Base-by-base conservation (phyloP, 176 grass and related monocot species). In the Neostapfia colusana region DNA sequence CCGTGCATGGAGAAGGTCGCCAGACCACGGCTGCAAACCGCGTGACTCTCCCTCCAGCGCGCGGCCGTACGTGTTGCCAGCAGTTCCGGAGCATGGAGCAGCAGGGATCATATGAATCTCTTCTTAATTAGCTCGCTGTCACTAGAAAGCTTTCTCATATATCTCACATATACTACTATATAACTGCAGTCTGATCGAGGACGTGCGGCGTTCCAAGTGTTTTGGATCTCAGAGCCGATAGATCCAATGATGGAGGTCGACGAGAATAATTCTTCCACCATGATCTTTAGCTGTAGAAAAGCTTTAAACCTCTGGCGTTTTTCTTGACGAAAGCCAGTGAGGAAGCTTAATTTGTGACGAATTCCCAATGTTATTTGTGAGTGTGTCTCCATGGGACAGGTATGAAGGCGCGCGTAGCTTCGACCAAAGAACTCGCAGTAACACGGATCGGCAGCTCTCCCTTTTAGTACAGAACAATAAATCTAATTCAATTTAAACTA, bases 321-420 rank as follows among this genome's bases (percentile, higher is more conserved):
- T 40, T 14, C 12, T 26, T 40, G 35, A 40, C 70, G 6, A 4
- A 34, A 48, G 21, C 51, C 38, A 26, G 16, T 17, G 21, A 4
- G 39, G 23, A 42, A 27, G 8, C 38, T 13, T 42, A 15, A 20
- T 11, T 23, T 10, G 3, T 15, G 17, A 20, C 31, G 27, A 53
- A 34, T 36, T 41, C 2, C 15, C n/a, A 1, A 36, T 9, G 13
- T 18, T 4, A n/a, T 67, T 67, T 53, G 6, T 6, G 14, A 7
- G 42, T 76, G 73, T 62, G 73, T 46, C 34, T 76, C 26, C 40
- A 28, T 1, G 71, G 4, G 14, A 27, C 54, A 60, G 0, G 72
- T 76, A 21, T 63, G 73, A 49, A 76, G 46, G 41, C 26, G 17
- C 7, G 73, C 39, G 41, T 44, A 27, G n/a, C 51, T 58, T 16